Percentiles rank a stretch among this genome's conserved stretches.
Conservation (phyloP, 257 asterid genomes). For the Gentiana straminea region DNA sequence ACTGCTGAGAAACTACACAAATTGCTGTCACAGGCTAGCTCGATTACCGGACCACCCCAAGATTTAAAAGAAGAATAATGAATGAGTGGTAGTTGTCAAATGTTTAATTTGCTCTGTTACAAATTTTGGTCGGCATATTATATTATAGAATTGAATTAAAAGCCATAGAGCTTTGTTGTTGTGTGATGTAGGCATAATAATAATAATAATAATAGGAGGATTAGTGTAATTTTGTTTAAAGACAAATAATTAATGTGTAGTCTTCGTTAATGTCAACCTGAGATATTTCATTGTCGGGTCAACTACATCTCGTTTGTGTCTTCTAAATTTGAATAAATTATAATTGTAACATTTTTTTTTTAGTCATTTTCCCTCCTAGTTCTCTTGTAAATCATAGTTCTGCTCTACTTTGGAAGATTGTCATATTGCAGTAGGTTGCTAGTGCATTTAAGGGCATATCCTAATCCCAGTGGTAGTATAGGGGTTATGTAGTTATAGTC, state of each 20-base stretch:
- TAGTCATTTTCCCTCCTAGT: neutral
- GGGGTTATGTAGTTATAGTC: too few relatives aligned
- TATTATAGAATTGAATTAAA: neutral
- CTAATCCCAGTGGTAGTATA: too few relatives aligned
- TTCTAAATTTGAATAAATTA: neutral
- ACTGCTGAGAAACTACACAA: slow-evolving; percentile 41
- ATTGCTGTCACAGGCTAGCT: slow-evolving; percentile 27
- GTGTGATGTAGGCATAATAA: too few relatives aligned
- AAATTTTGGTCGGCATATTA: slow-evolving; percentile 35
- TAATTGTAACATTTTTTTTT: neutral
- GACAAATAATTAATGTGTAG: neutral
- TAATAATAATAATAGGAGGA: neutral
- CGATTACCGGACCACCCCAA: slow-evolving; percentile 12
- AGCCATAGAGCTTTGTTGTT: neutral
- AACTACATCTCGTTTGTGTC: neutral
- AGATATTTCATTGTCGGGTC: neutral
- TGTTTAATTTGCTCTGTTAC: slow-evolving; percentile 6
- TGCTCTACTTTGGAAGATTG: neutral
- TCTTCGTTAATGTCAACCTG: neutral
- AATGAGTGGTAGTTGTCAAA: slow-evolving; percentile 17
- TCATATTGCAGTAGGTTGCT: neutral
- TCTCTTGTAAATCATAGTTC: neutral
- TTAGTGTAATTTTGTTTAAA: neutral
- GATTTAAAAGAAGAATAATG: slow-evolving; percentile 6
- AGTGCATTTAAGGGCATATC: neutral